phyloP scores from a whole-genome alignment of 306 rosid genomes.

The Vigna nakashimae region DNA sequence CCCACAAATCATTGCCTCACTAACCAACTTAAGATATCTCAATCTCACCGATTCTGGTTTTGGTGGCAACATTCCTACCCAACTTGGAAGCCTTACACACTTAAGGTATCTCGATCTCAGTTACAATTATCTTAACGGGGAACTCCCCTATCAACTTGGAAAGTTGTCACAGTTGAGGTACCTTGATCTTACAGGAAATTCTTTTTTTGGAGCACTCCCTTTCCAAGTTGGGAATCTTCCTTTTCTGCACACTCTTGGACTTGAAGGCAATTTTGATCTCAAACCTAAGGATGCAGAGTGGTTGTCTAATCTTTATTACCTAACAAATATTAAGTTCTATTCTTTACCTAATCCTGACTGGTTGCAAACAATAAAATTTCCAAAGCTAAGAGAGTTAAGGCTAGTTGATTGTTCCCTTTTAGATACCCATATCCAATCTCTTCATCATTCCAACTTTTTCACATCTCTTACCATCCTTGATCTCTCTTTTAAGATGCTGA shows the following conservation, averaged over 20 bases:
- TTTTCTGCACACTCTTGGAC: slow-evolving; percentile 2
- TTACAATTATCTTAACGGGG: neutral
- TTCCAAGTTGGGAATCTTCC: slow-evolving; percentile 22
- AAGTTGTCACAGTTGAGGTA: neutral
- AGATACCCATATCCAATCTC: neutral
- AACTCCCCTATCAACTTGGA: slow-evolving; percentile 8
- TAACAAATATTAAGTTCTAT: neutral
- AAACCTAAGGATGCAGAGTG: neutral
- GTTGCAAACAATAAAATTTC: neutral
- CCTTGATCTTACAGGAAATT: neutral
- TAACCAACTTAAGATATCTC: neutral
- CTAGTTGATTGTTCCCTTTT: neutral
- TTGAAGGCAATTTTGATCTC: neutral
- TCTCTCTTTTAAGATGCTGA: neutral
- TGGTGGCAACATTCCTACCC: neutral
- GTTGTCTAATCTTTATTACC: neutral
- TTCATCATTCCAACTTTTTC: neutral
- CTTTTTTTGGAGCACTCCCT: slow-evolving; percentile 8
- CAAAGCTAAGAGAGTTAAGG: neutral
- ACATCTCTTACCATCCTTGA: slow-evolving; percentile 35
- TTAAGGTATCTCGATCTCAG: slow-evolving; percentile 1
- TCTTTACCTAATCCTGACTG: neutral
- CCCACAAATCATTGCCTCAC: too few species aligned
- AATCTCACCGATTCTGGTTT: neutral
- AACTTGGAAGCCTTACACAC: neutral